A percentile compares a stretch with the other conserved stretches of the same genome.
Evolutionary conservation across 169 alveolate species (phyloP).

Genomic region (Amoebophrya sp.): DNA sequence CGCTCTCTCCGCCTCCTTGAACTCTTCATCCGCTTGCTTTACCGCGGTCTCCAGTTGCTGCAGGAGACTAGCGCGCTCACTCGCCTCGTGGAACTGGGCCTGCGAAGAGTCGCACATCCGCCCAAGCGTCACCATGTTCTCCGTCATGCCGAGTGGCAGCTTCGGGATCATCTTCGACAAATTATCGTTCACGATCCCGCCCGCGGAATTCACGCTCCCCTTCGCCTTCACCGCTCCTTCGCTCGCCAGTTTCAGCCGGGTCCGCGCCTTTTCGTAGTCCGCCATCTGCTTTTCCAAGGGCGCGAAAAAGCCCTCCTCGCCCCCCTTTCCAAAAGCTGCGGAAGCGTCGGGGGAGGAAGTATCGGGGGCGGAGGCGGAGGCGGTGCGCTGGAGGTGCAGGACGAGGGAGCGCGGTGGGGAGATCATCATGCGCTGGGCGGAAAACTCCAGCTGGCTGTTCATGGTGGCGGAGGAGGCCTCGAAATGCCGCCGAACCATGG

Average conservation of each 20-base stretch:
- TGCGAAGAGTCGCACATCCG: background rate
- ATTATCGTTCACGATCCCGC: background rate
- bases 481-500: background rate
- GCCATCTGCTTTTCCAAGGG: background rate
- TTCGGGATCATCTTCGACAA: background rate
- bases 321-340: too few relatives aligned
- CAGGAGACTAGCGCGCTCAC: background rate
- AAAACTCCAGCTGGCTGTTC: background rate
- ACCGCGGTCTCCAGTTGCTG: background rate
- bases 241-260: background rate
- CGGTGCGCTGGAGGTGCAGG: background rate
- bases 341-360: too few relatives aligned
- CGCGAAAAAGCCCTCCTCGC: background rate
- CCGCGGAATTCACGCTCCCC: background rate
- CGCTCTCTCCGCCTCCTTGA: background rate
- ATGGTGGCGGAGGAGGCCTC: background rate
- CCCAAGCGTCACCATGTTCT: background rate
- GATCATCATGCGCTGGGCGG: background rate
- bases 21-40: background rate
- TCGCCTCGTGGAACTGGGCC: background rate
- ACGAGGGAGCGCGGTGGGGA: background rate
- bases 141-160: background rate
- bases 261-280: background rate
- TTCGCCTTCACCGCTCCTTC: background rate
- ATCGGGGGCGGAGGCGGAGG: too few relatives aligned